phyloP scores from a whole-genome alignment of 1,139 yeast genomes.

The Lodderomyces beijingensis region DNA sequence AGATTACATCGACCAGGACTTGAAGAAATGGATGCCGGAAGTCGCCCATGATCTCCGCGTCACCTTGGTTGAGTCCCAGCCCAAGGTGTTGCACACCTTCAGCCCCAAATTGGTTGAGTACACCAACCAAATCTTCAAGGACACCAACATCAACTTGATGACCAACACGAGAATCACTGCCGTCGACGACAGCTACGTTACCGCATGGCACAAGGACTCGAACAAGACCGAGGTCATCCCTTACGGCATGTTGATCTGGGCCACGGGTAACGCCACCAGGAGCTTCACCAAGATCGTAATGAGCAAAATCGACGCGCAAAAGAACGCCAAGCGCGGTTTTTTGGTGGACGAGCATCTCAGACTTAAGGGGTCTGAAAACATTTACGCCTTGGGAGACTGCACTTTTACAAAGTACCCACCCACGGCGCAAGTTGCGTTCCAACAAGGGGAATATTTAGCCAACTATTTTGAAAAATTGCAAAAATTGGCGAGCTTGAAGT shows the following conservation, averaged over 20 bases:
- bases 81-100: conserved; percentile 83
- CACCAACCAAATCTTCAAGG: conserved; percentile 76
- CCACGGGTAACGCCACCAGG: conserved; percentile 92
- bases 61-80: conserved; percentile 83
- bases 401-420: conserved; percentile 87
- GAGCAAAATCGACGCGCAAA: conserved; percentile 70
- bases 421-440: conserved; percentile 95
- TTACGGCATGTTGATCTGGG: conserved; percentile 89
- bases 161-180: conserved; percentile 84
- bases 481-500: conserved; percentile 58
- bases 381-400: conserved; percentile 91
- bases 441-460: conserved; percentile 83
- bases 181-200: conserved; percentile 63
- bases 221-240: conserved; percentile 61
- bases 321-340: conserved; percentile 82
- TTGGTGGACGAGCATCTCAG: conserved; percentile 77
- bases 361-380: conserved; percentile 76
- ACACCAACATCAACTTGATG: conserved; percentile 69
- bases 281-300: conserved; percentile 64
- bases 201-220: conserved; percentile 58
- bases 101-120: conserved; percentile 77
- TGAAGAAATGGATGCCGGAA: conserved; percentile 83
- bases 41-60: conserved; percentile 76
- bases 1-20: conserved; percentile 88
- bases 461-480: conserved; percentile 65